These are phyloP conservation scores for Sordaria brevicollis DNA, from an alignment of 495 filamentous ascomycete genomes.

Conservation along the genomic window DNA sequence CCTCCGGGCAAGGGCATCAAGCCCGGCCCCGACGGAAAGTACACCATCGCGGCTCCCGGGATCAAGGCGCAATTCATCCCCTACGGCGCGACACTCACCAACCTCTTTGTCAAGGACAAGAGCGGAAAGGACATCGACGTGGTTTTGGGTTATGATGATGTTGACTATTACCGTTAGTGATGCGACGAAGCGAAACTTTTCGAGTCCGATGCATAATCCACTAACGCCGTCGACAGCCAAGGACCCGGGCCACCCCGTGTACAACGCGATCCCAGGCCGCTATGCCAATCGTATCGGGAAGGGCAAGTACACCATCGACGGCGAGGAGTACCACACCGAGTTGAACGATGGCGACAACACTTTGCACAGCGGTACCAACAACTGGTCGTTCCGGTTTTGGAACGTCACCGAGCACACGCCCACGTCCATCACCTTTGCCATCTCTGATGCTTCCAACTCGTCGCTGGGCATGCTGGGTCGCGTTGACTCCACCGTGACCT, in stretches of 20 bases:
- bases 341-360: slow-evolving; percentile 49
- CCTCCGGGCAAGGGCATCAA: neutral
- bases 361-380: slow-evolving; percentile 49
- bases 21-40: slow-evolving; percentile 29
- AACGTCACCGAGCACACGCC: slow-evolving; percentile 44
- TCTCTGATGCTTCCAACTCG: slow-evolving; percentile 54
- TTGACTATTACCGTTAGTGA: slow-evolving; percentile 36
- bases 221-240: slow-evolving; percentile 21
- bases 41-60: slow-evolving; percentile 39
- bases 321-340: slow-evolving; percentile 36
- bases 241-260: slow-evolving; percentile 40
- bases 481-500: slow-evolving; percentile 64
- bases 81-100: slow-evolving; percentile 46
- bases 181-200: neutral
- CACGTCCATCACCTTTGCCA: slow-evolving; percentile 68
- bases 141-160: slow-evolving; percentile 43
- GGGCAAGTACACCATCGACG: slow-evolving; percentile 41
- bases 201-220: slow-evolving; percentile 7
- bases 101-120: slow-evolving; percentile 47
- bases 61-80: slow-evolving; percentile 50
- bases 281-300: slow-evolving; percentile 49
- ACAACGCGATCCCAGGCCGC: slow-evolving; percentile 42
- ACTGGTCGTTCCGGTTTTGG: slow-evolving; percentile 46
- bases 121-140: slow-evolving; percentile 44
- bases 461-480: slow-evolving; percentile 63